Evolutionary conservation across 1,284 basidiomycete genomes (phyloP).

Genomic region (Melampsora larici-populina): DNA sequence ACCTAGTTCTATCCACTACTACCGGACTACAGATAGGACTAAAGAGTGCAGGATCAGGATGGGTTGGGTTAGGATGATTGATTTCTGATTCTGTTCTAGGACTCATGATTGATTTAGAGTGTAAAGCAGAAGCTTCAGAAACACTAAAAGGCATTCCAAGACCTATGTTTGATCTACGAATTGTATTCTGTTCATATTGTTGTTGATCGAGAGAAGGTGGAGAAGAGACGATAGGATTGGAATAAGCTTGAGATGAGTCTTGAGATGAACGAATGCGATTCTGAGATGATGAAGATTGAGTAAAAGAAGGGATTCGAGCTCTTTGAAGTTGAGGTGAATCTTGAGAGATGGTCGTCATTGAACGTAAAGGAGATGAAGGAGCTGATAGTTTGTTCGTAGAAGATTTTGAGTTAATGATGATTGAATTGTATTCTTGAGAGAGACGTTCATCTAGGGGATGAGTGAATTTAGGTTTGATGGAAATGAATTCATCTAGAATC

Average conservation of each 20-base stretch:
- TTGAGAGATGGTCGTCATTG: too few species aligned
- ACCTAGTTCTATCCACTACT: not conserved
- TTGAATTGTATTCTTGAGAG: not conserved
- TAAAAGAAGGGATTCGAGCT: too few species aligned
- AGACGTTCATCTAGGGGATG: not conserved
- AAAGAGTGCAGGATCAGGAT: not conserved
- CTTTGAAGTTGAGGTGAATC: too few species aligned
- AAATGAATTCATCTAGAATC: not conserved
- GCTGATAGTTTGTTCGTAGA: too few species aligned
- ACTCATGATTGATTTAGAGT: not conserved
- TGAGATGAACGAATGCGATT: too few species aligned
- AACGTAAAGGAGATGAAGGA: too few species aligned
- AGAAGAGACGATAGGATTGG: not conserved
- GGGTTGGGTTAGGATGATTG: not conserved
- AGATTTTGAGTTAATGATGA: not conserved
- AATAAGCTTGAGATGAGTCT: too few species aligned
- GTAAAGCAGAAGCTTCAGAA: not conserved
- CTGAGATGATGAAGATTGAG: too few species aligned
- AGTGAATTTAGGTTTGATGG: not conserved
- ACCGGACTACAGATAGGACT: conserved; percentile 15
- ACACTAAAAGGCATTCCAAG: conserved; percentile 2
- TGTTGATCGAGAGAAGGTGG: not conserved
- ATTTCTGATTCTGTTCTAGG: not conserved
- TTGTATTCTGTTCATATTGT: not conserved
- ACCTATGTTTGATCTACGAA: not conserved